Evolutionary conservation across 306 rosid species (phyloP), one percentile per base, ranked within the genome.

Genomic region (Prunus mume): DNA sequence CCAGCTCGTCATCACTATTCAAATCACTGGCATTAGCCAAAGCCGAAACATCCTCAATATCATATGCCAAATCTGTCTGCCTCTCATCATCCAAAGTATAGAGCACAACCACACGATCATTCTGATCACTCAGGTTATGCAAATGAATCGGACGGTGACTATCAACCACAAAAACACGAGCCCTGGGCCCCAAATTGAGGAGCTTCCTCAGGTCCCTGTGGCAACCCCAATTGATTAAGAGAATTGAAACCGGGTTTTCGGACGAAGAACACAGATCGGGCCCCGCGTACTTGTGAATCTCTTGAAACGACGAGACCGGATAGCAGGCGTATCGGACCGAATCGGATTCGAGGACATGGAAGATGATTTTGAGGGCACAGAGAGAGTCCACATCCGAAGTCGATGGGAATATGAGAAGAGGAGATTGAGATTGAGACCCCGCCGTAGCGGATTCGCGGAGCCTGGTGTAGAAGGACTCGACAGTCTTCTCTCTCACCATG

Each of bases 341-440:
- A 79, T 96, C 99, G 2, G 98, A 92, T 6, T 89, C 90, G 17
- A 96, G 97, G 57, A 96, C 88, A 28, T 88, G 93, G 72, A 89
- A 86, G 25, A 91, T 85, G 75, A 91, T 89, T 67, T 87, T 91
- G 65, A 96, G 86, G 0, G 98, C 88, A 54, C 99, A 96, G 38
- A 96, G 90, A 0, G 99, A 96, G 58, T 96, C 99, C 0, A 68
- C 97, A 71, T 96, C 99, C 22, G 98, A 96, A 45, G 99, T 92
- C 0, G 99, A 96, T 2, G 99, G 98, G 68, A 92, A 96, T 3
- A 96, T 88, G 17, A 96, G 89, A 2, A 96, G 82, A 3, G 96
- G 97, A 11, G 93, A 85, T 4, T 84, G 97, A 15, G 93, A 85
- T 4, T 84, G 75, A 2, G 91, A 73, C 3, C 93, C 88, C 20